Conservation (phyloP, 2,329 filamentous ascomycete genomes). For the Colletotrichum lupini region DNA sequence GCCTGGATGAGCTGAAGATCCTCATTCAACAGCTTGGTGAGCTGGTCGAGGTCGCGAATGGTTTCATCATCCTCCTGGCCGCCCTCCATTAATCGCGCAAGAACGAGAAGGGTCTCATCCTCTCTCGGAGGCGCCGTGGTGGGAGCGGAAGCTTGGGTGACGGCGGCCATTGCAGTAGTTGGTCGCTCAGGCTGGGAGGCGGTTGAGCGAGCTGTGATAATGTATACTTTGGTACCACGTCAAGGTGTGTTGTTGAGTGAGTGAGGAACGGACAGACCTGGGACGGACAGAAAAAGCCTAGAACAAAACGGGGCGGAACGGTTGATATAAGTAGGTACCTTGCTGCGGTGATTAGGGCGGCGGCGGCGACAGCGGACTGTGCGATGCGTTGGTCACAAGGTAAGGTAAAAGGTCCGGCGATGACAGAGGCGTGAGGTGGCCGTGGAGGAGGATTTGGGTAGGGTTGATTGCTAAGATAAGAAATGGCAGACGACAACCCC, state of each 20-base stretch:
- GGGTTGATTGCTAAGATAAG: conserved; percentile 32
- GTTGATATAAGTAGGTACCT: conserved; percentile 31
- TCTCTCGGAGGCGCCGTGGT: conserved; percentile 52
- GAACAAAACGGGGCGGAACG: conserved; percentile 24
- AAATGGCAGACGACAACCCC: conserved; percentile 19
- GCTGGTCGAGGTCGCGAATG: conserved; percentile 66
- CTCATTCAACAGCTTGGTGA: conserved; percentile 69
- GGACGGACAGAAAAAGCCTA: conserved; percentile 23
- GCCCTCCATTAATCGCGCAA: conserved; percentile 91
- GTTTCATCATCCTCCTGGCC: conserved; percentile 84
- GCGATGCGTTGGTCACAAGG: conserved; percentile 32
- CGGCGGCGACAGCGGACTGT: conserved; percentile 24
- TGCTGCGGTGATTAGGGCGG: conserved; percentile 20
- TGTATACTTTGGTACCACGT: conserved; percentile 21
- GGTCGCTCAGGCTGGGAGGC: conserved; percentile 5
- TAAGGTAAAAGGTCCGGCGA: conserved; percentile 21
- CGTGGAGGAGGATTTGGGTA: conserved; percentile 19
- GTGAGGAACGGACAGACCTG: conserved; percentile 32
- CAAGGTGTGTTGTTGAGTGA: conserved; percentile 9
- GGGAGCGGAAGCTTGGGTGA: conserved; percentile 45
- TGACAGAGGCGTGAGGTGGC: conserved; percentile 20
- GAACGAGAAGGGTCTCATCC: conserved; percentile 79
- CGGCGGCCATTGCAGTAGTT: conserved; percentile 45
- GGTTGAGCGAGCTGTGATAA: conserved; percentile 9
- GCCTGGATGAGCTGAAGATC: conserved; percentile 54